Evolutionary conservation across 129 eudicot species (phyloP), one percentile per base, ranked within the genome.

Genomic region (Tanacetum coccineum): DNA sequence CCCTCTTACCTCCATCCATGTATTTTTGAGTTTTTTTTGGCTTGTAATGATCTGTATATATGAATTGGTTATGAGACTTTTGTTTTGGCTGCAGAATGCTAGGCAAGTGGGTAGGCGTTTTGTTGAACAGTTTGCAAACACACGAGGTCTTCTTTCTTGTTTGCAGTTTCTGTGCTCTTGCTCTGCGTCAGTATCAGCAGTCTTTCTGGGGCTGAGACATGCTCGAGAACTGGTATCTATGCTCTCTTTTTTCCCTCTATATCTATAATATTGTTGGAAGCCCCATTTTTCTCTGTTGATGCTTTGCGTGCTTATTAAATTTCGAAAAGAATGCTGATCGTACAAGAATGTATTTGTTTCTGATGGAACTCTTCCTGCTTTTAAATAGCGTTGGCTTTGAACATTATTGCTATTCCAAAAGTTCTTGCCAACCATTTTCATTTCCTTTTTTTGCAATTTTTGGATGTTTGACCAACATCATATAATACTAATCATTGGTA

Each of bases 161-260:
- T 84, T 93, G 82, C 95, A 86, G 79, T 93, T 88, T 74, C 86
- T 93, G 60, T 93, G 98, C 74, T 79, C 87, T 30, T 74, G 68
- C 62, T 67, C 80, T 32, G 74, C 86, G 64, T 86, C 98, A 9
- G 64, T 86, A 76, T 76, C 80, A 59, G 84, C 95, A 22, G 64
- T 78, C 62, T 74, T 74, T 70, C 47, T 70, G 46, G 98, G 98
- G 65, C 63, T 88, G 62, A 82, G 78, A 65, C 98, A 88, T 86
- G 98, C 95, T 69, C 70, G 78, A 76, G 76, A 80, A 65, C 77
- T 93, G 90, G 98, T 93, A 89, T 26, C 13, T 26, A 58, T 58
- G 36, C 40, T 25, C 17, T 64, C 50, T 11, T 9, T 25, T 26
- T 2, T 48, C n/a, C 55, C 56, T 56, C 40, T 51, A 26, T 57